Base-by-base conservation (phyloP, 1,284 basidiomycete genomes). In the Earliella scabrosa region DNA sequence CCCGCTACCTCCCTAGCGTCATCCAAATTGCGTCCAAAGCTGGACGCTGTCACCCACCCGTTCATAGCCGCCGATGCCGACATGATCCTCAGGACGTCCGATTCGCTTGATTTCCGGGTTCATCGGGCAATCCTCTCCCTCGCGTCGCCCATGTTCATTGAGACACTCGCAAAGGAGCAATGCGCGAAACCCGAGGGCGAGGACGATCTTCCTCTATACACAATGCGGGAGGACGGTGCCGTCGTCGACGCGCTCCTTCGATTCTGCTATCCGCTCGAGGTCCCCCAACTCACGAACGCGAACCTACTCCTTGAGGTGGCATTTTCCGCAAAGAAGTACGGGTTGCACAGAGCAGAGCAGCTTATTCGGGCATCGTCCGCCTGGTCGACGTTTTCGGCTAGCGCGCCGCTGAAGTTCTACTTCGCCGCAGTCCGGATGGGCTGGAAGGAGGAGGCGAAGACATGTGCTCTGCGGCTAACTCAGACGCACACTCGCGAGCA, bases 61-160 rank as follows among this genome's bases (percentile, higher is more conserved):
- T 45, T 31, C 26, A 35, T 26, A 11, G 14, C 32, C 9, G 27
- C 16, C 20, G 50, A 39, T 23, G 39, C 27, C 27, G 52, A 50
- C 18, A 2, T 41, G n/a, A 20, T 40, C 35, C n/a, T 23, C 14
- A 4, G 39, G 39, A 23, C 9, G 9, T 21, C 14, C 21, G 39
- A 41, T 20, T 7, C 20, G 6, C 4, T 23, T 5, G 39, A 41
- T 16, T 45, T 45, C 27, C 31, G 26, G 4, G 45, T 56, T 1
- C 26, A 43, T 24, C 16, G 38, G 27, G 14, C 3, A 41, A 45
- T 51, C 39, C 16, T 51, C 21, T 8, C 50, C 8, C 7, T 43
- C 10, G 50, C 66, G 49, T 66, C 66, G 8, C 7, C 39, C 20
- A 16, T 10, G 4, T 8, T 41, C 20, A 4, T 41, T 5, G 39